A percentile compares a stretch with the other conserved stretches of the same genome.
Evolutionary conservation across 805 yeast species (phyloP).

Genomic region (Candida taoyuanica): DNA sequence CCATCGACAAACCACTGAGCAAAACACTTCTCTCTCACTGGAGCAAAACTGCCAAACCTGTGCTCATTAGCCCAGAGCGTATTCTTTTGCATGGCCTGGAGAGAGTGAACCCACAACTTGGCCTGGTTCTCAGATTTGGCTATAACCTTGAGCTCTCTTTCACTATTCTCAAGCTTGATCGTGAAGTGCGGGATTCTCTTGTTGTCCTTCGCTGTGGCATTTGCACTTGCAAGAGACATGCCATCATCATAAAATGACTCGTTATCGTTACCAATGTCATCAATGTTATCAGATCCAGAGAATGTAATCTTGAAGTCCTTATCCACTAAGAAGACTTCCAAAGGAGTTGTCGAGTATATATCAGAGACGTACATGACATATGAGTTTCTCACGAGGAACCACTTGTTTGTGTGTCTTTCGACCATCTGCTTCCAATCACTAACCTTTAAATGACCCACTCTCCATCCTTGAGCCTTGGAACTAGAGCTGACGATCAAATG

Average conservation of each 20-base stretch:
- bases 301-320: conserved; percentile 55
- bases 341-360: conserved; percentile 78
- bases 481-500: conserved; percentile 72
- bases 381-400: conserved; percentile 85
- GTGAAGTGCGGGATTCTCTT: conserved; percentile 43
- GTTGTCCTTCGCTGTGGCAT: conserved; percentile 26
- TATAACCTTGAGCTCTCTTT: conserved; percentile 69
- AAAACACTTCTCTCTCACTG: conserved; percentile 75
- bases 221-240: conserved; percentile 24
- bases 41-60: conserved; percentile 89
- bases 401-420: conserved; percentile 82
- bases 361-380: conserved; percentile 84
- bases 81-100: conserved; percentile 60
- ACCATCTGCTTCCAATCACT: conserved; percentile 84
- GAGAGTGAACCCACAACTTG: conserved; percentile 70
- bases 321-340: conserved; percentile 92
- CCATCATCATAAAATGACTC: conserved; percentile 30
- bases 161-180: conserved; percentile 64
- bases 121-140: conserved; percentile 64
- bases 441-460: conserved; percentile 82
- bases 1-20: conserved; percentile 98
- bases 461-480: conserved; percentile 91
- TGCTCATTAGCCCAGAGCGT: conserved; percentile 71
- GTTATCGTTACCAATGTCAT: conserved; percentile 32
- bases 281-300: conserved; percentile 35